Evolutionary conservation across 2,329 filamentous ascomycete species (phyloP), one percentile per base, ranked within the genome.

Genomic region (Ophiocordyceps camponoti-saundersi): DNA sequence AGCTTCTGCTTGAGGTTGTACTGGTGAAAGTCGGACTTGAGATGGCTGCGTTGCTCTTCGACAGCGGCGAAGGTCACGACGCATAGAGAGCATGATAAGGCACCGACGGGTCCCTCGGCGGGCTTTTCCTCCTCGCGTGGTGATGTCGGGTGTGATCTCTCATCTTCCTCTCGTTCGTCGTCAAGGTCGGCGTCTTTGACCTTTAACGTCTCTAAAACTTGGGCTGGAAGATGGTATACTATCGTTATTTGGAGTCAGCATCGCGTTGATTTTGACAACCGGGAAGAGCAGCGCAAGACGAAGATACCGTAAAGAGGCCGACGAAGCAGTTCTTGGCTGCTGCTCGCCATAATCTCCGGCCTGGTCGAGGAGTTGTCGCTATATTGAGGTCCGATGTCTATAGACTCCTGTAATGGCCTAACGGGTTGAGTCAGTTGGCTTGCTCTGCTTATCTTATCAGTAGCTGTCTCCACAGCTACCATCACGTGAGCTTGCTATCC

Each of bases 1-100:
- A 95, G 67, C 67, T 86, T 94, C 60, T 90, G 85, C 65, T 95
- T 96, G 50, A 96, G 66, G 60, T 98, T 98, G 66, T 95, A 98
- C 53, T 82, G 77, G 62, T 98, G 92, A 44, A 93, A 72, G 58
- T 98, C 92, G 11, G 90, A 95, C 56, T 85, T 84, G 48, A 86
- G 79, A 64, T 98, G 92, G 49, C 78, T 75, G 50, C 86, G 77
- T 60, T 96, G 90, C 51, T 96, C 90, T 50, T 79, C 72, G 8
- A 94, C 72, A 11, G 73, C 81, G 30, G 71, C 58, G 56, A 93
- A 95, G 6, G 73, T 69, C 36, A 88, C 71, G 39, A 73, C 70
- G 64, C 92, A 98, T 5, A 96, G 71, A 1, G 81, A 79, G 61
- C 92, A 98, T 15, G 86, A 76, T 49, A 85, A 88, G 6, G 84